Base-by-base conservation (phyloP, 1,284 basidiomycete species). In the Cutaneotrichosporon spelunceum region DNA sequence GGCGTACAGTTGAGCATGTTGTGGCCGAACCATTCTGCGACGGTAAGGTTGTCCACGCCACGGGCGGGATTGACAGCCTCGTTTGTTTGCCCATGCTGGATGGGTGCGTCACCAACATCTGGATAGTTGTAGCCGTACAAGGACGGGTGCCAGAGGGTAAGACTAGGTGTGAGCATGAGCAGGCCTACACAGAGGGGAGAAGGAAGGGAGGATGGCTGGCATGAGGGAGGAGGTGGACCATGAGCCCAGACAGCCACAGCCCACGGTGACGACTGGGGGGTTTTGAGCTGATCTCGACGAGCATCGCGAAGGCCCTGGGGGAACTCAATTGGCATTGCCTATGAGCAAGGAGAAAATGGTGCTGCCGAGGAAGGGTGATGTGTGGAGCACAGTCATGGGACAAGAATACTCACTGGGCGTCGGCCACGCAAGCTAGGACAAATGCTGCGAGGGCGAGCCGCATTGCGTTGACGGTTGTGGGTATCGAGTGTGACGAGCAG, bases 41-140 rank as follows among this genome's bases (percentile, higher is more conserved):
- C 39, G 0, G 55, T 53, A 19, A 33, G 36, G 55, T 61, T 57
- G 42, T 57, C 42, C 14, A 45, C 21, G 24, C 27, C 49, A 16
- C 60, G 60, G 11, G 56, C 26, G 8, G 60, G 60, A 24, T 30
- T 39, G 33, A 53, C 60, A 27, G 44, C 39, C 13, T 34, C 19
- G 49, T 59, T 56, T 4, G 45, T 26, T 26, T 49, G 39, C 10
- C 24, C 44, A n/a, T 55, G 34, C 11, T 59, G 61, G 2, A 10
- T 7, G 9, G 9, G 19, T 2, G 45, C 27, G 45, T 55, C 34
- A 6, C 45, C 34, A 33, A 30, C 47, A 21, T 26, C 29, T 24
- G 57, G 57, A 1, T 26, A 57, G 58, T 60, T 63, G 56, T 49
- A 49, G 29, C 56, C 56, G 45, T 24, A 63, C 50, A 63, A 47